A percentile compares a stretch with the other conserved stretches of the same genome.
These are phyloP conservation scores for Poa annua DNA, from an alignment of 176 grass and related monocot species.

Conservation along the genomic window DNA sequence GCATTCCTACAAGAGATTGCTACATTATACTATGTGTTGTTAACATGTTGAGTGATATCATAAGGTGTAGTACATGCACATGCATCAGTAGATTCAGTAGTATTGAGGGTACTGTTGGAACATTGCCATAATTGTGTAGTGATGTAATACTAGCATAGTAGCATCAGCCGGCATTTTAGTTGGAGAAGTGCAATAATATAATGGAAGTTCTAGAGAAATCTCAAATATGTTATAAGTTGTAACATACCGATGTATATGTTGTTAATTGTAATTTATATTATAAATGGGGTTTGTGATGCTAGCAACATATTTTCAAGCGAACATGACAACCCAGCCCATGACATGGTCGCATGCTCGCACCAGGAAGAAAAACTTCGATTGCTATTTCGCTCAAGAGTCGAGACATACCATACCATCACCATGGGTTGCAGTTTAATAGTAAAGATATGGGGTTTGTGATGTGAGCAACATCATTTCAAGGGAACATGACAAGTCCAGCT, in stretches of 20 bases:
- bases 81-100: not conserved
- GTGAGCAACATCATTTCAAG: not conserved
- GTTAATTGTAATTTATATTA: not conserved
- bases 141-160: slow-evolving; percentile 25
- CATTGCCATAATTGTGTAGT: not conserved
- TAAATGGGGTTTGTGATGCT: not conserved
- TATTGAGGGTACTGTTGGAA: slow-evolving; percentile 7
- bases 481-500: not conserved
- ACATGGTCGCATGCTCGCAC: no score
- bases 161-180: slow-evolving; percentile 11
- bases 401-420: no score
- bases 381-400: no score
- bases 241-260: not conserved
- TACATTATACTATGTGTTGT: slow-evolving; percentile 9
- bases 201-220: not conserved
- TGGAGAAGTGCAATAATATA: not conserved
- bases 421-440: no score
- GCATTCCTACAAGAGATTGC: not conserved
- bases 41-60: not conserved
- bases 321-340: not conserved
- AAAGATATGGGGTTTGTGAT: not conserved
- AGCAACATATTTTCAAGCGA: slow-evolving; percentile 9
- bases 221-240: slow-evolving; percentile 25
- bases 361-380: no score
- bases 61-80: slow-evolving; percentile 23